These are phyloP conservation scores for Suillus tomentosus DNA, from an alignment of 768 basidiomycete species.

Conservation along the genomic window DNA sequence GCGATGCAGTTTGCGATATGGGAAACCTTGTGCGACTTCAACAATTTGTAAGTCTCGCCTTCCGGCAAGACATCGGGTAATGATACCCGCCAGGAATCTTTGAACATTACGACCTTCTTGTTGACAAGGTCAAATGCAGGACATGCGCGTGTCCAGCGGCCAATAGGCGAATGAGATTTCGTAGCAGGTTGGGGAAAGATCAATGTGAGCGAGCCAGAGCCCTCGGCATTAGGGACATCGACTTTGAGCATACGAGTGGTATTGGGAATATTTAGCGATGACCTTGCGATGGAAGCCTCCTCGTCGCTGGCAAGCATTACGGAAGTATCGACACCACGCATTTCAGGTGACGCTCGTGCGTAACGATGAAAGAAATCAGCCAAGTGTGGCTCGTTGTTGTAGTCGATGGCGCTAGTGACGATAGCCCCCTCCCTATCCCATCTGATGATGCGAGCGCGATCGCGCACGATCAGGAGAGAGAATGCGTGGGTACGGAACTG, in stretches of 20 bases:
- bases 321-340: slow-evolving; percentile 29
- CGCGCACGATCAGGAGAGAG: slow-evolving; percentile 17
- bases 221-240: background rate
- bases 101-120: no score
- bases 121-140: no score
- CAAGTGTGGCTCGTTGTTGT: slow-evolving; percentile 14
- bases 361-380: slow-evolving; percentile 30
- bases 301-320: slow-evolving; percentile 10
- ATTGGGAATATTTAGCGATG: background rate
- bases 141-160: no score
- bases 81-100: no score
- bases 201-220: background rate
- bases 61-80: no score
- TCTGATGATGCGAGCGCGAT: slow-evolving; percentile 14
- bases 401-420: slow-evolving; percentile 25
- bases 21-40: no score
- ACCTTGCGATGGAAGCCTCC: slow-evolving; percentile 8
- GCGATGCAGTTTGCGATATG: no score
- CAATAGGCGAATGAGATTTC: no score
- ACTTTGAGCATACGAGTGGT: background rate
- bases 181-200: no score
- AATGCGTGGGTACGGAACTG: slow-evolving; percentile 23
- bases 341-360: slow-evolving; percentile 12
- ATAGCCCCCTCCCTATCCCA: slow-evolving; percentile 21
- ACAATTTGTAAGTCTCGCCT: no score